Evolutionary conservation across 306 rosid genomes (phyloP).

Genomic region (Glycyrrhiza uralensis): DNA sequence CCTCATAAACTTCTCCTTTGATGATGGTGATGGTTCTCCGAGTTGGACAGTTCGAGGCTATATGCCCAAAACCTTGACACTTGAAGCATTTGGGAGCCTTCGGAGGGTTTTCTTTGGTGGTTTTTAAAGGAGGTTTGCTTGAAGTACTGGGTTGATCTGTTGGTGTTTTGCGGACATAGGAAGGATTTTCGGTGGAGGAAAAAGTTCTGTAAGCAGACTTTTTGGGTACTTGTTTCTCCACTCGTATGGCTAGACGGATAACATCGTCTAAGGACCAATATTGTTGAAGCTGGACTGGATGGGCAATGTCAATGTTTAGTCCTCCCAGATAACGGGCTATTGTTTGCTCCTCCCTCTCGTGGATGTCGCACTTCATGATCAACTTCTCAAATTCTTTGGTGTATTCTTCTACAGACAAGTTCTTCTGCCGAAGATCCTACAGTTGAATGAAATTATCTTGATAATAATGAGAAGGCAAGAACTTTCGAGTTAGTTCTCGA

Average conservation of each 20-base stretch:
- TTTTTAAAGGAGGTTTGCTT: neutral
- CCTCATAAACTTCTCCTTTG: too few relatives aligned
- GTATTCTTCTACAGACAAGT: too few relatives aligned
- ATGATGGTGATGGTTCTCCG: too few relatives aligned
- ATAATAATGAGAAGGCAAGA: neutral
- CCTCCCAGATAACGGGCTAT: too few relatives aligned
- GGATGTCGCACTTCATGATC: too few relatives aligned
- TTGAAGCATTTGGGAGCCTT: neutral
- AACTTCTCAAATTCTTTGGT: too few relatives aligned
- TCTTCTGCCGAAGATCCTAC: neutral
- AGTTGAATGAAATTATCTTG: neutral
- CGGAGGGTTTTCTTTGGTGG: neutral
- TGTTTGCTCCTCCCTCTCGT: too few relatives aligned
- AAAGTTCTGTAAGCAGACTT: neutral
- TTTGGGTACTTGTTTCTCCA: neutral
- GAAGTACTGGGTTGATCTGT: neutral
- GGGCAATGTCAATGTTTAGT: too few relatives aligned
- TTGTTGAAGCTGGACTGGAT: neutral
- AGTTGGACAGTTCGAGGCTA: too few relatives aligned
- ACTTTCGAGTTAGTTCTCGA: neutral
- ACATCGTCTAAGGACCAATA: neutral
- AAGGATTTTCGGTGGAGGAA: neutral
- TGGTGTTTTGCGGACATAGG: neutral
- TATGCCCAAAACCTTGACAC: neutral
- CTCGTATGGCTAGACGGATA: neutral